Evolutionary conservation across 768 basidiomycete species (phyloP), one percentile per base, ranked within the genome.

Genomic region (Mycena rebaudengoi): DNA sequence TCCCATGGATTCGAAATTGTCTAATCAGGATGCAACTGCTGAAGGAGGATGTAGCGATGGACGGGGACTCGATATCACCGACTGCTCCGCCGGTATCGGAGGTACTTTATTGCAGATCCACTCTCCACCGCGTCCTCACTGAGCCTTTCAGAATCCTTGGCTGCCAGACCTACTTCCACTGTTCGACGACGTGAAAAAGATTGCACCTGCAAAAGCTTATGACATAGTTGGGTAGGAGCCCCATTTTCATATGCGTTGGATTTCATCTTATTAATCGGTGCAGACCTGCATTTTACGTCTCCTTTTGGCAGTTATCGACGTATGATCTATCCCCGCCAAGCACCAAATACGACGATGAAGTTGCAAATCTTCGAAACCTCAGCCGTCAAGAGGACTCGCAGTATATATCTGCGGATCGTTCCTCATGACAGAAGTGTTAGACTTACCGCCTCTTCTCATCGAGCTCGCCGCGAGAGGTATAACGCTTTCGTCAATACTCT

Each of bases 291-390:
- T 99, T 99, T 79, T 98, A 96, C 71, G 78, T 94, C 45, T 95
- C 96, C 3, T 99, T 98, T 79, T 99, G 98, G 98, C 96, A 98
- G 74, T 77, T 99, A 52, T 91, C 94, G 1, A 91, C 92, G 32
- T 94, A 95, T 70, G 98, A 99, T 75, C 83, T 99, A 32, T 79
- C 87, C 1, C 91, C 93, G 13, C 95, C 96, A 0, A 81, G 84
- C 18, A 72, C 86, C 7, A 87, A 86, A 62, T 99, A 99, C 64
- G 89, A 93, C 44, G 90, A 92, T 70, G 92, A 95, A 70, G 85
- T 87, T 29, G 82, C 85, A 25, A 79, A 82, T 16, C 74, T 94
- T 29, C 83, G 86, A 35, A 77, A 83, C 5, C 78, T 91, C 28
- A 91, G 88, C 70, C 86, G 85, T 3, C 84, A 90, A 69, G 91